Evolutionary conservation across 345 rosid genomes (phyloP).

Genomic region (Eucalyptus marginata): DNA sequence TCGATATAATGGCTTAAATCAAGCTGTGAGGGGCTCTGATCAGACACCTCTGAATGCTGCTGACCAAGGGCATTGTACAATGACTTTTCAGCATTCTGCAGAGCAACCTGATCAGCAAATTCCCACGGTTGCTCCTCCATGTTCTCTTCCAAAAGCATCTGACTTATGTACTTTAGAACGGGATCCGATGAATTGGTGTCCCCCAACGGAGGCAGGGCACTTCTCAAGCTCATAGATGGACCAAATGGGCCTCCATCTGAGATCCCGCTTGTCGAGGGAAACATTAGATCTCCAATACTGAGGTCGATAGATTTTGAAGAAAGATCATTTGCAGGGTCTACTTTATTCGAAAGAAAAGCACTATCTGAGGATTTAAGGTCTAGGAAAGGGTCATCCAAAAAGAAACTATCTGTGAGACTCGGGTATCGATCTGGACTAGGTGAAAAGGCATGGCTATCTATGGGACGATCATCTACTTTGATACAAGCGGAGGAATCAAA

Average conservation of each 20-base stretch:
- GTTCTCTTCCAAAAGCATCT: conserved; percentile 39
- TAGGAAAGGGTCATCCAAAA: not conserved
- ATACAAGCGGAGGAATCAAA: no score
- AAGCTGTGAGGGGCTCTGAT: not conserved
- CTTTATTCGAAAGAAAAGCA: not conserved
- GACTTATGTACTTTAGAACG: conserved; percentile 19
- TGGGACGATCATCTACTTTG: not conserved
- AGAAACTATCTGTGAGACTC: not conserved
- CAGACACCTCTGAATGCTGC: not conserved
- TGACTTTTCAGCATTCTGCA: conserved; percentile 29
- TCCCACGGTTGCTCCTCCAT: conserved; percentile 22
- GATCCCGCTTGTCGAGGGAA: not conserved
- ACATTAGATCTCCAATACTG: not conserved
- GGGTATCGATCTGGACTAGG: not conserved
- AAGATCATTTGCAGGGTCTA: not conserved
- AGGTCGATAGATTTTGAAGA: not conserved
- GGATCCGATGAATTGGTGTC: conserved; percentile 16
- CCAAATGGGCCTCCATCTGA: not conserved
- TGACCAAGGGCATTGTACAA: conserved; percentile 14
- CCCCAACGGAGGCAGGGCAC: conserved; percentile 2
- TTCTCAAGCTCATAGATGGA: not conserved
- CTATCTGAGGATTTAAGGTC: not conserved
- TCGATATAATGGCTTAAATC: not conserved
- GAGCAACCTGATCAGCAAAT: conserved; percentile 21
- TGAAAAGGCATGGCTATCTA: not conserved